Evolutionary conservation across 2,329 filamentous ascomycete genomes (phyloP).

Genomic region (Claviceps arundinis): DNA sequence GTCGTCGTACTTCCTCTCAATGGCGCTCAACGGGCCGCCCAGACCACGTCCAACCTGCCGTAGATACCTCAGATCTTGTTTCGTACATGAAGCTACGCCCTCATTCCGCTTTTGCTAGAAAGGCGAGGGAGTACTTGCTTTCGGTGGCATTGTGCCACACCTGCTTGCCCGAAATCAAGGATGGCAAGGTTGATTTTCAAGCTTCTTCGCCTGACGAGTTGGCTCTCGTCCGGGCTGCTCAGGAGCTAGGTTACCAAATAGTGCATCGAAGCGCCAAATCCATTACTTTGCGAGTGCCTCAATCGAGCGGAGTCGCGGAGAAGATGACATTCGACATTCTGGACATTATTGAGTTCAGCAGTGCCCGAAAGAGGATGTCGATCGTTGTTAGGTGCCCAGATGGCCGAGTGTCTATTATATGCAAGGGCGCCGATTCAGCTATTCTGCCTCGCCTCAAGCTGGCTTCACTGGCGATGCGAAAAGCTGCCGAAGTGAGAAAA

Average conservation of each 20-base stretch:
- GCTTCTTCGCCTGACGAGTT: slow-evolving; percentile 84
- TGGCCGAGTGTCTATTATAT: slow-evolving; percentile 67
- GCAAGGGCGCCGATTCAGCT: slow-evolving; percentile 80
- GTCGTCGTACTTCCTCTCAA: slow-evolving; percentile 34
- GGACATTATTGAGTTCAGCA: slow-evolving; percentile 84
- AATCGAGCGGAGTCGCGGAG: slow-evolving; percentile 23
- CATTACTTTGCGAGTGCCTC: slow-evolving; percentile 39
- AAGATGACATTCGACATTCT: slow-evolving; percentile 64
- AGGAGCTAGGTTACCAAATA: slow-evolving; percentile 72
- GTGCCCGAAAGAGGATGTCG: slow-evolving; percentile 81
- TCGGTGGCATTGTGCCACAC: slow-evolving; percentile 83
- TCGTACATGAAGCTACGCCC: slow-evolving; percentile 66
- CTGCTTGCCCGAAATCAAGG: slow-evolving; percentile 64
- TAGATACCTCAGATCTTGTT: slow-evolving; percentile 60
- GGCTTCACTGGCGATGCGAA: slow-evolving; percentile 60
- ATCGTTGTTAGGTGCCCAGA: slow-evolving; percentile 79
- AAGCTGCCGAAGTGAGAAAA: slow-evolving; percentile 52
- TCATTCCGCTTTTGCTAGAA: slow-evolving; percentile 62
- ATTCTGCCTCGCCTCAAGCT: slow-evolving; percentile 67
- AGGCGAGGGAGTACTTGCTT: slow-evolving; percentile 70
- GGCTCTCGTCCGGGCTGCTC: slow-evolving; percentile 70
- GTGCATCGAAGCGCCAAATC: slow-evolving; percentile 59
- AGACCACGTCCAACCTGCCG: slow-evolving; percentile 38
- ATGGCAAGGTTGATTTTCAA: slow-evolving; percentile 67
- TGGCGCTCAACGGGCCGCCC: slow-evolving; percentile 36